Evolutionary conservation across 2,329 filamentous ascomycete species (phyloP).

Genomic region (Tothia fuscella): DNA sequence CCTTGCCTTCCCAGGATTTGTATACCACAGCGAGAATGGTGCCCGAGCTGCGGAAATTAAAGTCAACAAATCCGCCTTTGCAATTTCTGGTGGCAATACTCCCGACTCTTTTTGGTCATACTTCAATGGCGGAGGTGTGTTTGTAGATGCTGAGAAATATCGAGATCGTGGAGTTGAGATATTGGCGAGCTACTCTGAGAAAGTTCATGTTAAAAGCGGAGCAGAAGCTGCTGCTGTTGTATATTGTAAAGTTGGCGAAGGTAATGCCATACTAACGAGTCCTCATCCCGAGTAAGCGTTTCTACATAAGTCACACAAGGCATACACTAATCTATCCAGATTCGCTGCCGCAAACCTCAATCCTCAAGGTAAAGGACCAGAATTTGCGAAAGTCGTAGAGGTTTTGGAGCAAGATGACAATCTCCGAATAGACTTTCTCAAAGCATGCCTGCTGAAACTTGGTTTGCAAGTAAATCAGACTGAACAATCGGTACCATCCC

Average conservation of each 20-base stretch:
- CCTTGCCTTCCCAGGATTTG: constrained; percentile 77
- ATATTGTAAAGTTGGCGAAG: constrained; percentile 71
- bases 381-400: constrained; percentile 59
- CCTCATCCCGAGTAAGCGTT: constrained; percentile 76
- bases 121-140: constrained; percentile 90
- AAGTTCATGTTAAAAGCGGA: constrained; percentile 65
- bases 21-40: constrained; percentile 78
- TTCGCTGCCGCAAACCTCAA: constrained; percentile 73
- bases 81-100: constrained; percentile 32
- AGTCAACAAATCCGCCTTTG: constrained; percentile 50
- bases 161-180: constrained; percentile 59
- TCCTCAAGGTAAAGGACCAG: constrained; percentile 51
- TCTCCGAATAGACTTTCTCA: constrained; percentile 61
- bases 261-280: constrained; percentile 67
- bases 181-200: constrained; percentile 65
- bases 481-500: constrained; percentile 57
- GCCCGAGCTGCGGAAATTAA: constrained; percentile 59
- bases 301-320: not conserved
- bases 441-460: constrained; percentile 66
- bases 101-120: constrained; percentile 61
- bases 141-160: constrained; percentile 62
- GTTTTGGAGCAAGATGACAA: constrained; percentile 57
- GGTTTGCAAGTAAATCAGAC: constrained; percentile 67
- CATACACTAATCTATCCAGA: constrained; percentile 34
- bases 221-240: constrained; percentile 66